These are phyloP conservation scores for Exutisphaerella laricina DNA, from an alignment of 2,329 filamentous ascomycete species.

Conservation along the genomic window DNA sequence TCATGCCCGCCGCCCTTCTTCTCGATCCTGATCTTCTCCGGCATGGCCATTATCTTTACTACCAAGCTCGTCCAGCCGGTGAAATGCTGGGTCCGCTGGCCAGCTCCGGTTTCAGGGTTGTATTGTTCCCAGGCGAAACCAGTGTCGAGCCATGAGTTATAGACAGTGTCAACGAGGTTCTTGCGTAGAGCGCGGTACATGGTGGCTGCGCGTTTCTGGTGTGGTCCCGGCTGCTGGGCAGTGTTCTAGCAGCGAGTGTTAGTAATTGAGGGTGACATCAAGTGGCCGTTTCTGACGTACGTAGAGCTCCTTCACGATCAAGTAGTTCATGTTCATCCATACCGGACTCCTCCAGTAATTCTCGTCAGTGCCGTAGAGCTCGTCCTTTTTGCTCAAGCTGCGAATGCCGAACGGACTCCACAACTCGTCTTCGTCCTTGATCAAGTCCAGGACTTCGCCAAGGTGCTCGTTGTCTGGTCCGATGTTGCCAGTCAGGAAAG, in stretches of 20 bases:
- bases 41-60: constrained; percentile 96
- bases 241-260: constrained; percentile 50
- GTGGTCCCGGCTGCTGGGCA: constrained; percentile 59
- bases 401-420: constrained; percentile 86
- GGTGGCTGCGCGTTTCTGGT: constrained; percentile 61
- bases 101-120: constrained; percentile 82
- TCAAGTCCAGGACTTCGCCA: constrained; percentile 67
- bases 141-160: constrained; percentile 78
- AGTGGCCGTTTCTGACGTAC: constrained; percentile 51
- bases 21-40: constrained; percentile 50
- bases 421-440: constrained; percentile 76
- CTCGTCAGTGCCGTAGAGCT: constrained; percentile 82
- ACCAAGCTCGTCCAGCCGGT: constrained; percentile 99
- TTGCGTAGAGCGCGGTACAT: constrained; percentile 72
- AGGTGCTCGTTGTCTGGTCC: constrained; percentile 68
- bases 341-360: constrained; percentile 96
- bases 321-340: constrained; percentile 96
- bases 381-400: constrained; percentile 76
- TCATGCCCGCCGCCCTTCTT: constrained; percentile 36
- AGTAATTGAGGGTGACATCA: constrained; percentile 1
- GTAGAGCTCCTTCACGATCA: constrained; percentile 70
- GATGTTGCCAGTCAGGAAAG: constrained; percentile 79
- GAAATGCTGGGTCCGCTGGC: constrained; percentile 96
- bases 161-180: constrained; percentile 86
- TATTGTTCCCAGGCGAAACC: constrained; percentile 99